Base-by-base conservation (phyloP, 2,329 filamentous ascomycete species). In the Beauveria pseudobassiana region DNA sequence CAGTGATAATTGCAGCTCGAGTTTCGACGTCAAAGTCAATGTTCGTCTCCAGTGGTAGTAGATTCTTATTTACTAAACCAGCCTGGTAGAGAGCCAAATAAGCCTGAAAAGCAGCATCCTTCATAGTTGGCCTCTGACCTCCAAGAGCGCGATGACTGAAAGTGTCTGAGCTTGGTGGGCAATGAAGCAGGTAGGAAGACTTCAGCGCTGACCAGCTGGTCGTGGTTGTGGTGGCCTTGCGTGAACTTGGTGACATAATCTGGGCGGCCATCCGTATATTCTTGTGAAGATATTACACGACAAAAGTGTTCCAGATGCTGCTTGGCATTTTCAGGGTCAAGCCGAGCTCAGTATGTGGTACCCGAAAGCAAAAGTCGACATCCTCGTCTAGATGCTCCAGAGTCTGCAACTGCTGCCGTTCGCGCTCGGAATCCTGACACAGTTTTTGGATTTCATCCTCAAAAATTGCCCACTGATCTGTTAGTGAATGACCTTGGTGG, bases 281-380 rank as follows among this genome's bases (percentile, higher is more conserved):
- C 81, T 1, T 77, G 77, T 0, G 76, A 75, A 0, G 83, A 80
- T 0, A 92, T 71, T 0, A 81, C 80, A 0, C 78, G 76, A 72
- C 93, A 97, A 67, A 97, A 96, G 72, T 96, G 91, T 52, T 89
- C 79, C 1, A 98, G 80, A 71, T 95, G 91, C n/a, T 80, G 74
- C 53, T 87, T 84, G 1, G 91, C 89, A 65, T 89, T 89, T 43
- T 90, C 83, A 1, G 91, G 79, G 12, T 89, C 89, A 16, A 97
- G 75, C 14, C 85, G 74, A 0, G 90, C 91, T 5, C 76, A 0
- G 79, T 82, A 24, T 72, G 64, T 24, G 75, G 63, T 5, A 82
- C 73, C 18, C 68, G 65, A 51, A 81, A 75, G n/a, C 38, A 69
- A 0, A 63, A 53, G 4, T 64, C 59, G 40, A 49, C 64, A 12